phyloP scores from a whole-genome alignment of 1,139 yeast genomes.

The Yamadazyma sp. region DNA sequence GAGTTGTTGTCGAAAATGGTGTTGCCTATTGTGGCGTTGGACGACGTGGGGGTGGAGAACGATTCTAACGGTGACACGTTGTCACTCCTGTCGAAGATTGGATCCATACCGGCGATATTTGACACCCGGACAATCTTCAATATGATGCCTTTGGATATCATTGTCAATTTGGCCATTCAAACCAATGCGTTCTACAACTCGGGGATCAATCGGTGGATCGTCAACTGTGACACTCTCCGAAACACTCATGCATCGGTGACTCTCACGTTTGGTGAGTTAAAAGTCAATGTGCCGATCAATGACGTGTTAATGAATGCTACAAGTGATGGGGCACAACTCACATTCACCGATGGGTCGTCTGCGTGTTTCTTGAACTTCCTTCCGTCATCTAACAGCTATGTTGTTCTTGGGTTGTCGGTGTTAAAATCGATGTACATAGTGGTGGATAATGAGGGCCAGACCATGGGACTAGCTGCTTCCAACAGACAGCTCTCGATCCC shows the following conservation, averaged over 20 bases:
- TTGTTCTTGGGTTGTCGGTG: conserved; percentile 63
- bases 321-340: conserved; percentile 29
- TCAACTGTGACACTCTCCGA: conserved; percentile 52
- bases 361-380: conserved; percentile 63
- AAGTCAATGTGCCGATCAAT: conserved; percentile 53
- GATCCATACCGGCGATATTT: conserved; percentile 54
- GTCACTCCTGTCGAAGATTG: conserved; percentile 32
- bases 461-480: conserved; percentile 49
- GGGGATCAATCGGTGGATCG: conserved; percentile 59
- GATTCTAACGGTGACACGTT: conserved; percentile 33
- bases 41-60: conserved; percentile 51
- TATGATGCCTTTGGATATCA: conserved; percentile 57
- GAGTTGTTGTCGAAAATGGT: conserved; percentile 20
- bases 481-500: conserved; percentile 16
- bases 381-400: conserved; percentile 56
- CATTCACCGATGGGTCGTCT: conserved; percentile 51
- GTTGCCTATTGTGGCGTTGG: conserved; percentile 59
- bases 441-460: conserved; percentile 61
- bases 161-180: conserved; percentile 71
- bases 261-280: conserved; percentile 54
- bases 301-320: conserved; percentile 48
- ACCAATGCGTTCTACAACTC: conserved; percentile 65
- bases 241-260: conserved; percentile 50
- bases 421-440: conserved; percentile 59
- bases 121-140: conserved; percentile 58